Evolutionary conservation across 176 grass and related monocot genomes (phyloP).

Genomic region (Cenchrus purpureus): DNA sequence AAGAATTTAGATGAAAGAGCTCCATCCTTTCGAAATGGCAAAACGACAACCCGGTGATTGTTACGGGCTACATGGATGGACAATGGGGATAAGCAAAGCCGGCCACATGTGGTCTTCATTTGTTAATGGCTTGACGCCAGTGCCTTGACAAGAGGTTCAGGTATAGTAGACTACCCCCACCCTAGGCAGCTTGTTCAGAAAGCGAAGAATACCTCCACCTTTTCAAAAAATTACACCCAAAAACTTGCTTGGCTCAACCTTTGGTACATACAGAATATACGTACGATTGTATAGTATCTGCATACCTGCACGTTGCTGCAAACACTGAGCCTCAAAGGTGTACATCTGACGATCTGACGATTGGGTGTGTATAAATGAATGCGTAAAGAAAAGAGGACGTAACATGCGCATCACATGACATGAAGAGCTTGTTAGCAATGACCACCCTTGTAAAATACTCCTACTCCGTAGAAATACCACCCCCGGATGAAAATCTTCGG

Average conservation of each 20-base stretch:
- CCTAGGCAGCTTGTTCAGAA: background rate
- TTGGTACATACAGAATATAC: background rate
- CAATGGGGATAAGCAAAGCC: conserved; percentile 1
- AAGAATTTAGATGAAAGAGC: background rate
- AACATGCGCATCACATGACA: conserved; percentile 7
- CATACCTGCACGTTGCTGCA: background rate
- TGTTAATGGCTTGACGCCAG: background rate
- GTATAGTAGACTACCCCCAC: background rate
- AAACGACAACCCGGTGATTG: background rate
- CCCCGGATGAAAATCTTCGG: too few relatives aligned
- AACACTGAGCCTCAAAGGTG: background rate
- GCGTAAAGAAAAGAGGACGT: background rate
- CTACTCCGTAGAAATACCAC: too few relatives aligned
- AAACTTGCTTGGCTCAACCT: background rate
- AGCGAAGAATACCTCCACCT: background rate
- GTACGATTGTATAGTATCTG: background rate
- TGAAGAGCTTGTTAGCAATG: background rate
- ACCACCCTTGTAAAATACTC: too few relatives aligned
- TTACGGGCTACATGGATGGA: background rate
- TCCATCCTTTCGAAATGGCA: background rate
- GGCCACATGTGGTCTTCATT: background rate
- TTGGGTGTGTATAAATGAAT: background rate
- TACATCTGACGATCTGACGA: background rate
- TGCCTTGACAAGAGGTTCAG: background rate
- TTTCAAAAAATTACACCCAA: background rate